Conservation (phyloP, 495 filamentous ascomycete genomes). For the Lentithecium fluviatile region DNA sequence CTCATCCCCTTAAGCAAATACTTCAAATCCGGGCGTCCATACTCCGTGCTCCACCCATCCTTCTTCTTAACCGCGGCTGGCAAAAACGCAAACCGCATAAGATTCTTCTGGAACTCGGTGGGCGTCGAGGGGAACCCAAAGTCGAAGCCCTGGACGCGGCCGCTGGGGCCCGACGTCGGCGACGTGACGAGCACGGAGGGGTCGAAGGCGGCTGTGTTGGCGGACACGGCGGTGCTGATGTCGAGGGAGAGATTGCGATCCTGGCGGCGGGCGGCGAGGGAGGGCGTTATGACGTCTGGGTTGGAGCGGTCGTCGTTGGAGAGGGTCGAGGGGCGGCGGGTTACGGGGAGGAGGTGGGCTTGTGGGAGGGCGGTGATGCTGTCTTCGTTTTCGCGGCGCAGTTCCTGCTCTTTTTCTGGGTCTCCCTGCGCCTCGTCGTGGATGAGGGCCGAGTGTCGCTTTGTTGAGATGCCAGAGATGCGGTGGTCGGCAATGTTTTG, state of each 20-base stretch:
- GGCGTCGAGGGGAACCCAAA: constrained; percentile 75
- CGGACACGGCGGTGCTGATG: constrained; percentile 34
- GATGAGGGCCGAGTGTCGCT: constrained; percentile 73
- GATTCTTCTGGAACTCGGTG: constrained; percentile 74
- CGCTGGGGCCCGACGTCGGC: constrained; percentile 45
- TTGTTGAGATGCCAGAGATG: constrained; percentile 36
- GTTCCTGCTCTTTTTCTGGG: constrained; percentile 69
- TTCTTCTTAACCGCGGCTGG: constrained; percentile 62
- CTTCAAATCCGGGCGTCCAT: constrained; percentile 83
- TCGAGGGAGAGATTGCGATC: constrained; percentile 41
- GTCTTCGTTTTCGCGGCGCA: constrained; percentile 84
- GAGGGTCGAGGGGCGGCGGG: constrained; percentile 22
- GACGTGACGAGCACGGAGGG: constrained; percentile 15
- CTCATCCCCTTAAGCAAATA: constrained; percentile 81
- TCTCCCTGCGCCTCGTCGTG: constrained; percentile 79
- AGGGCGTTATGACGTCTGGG: constrained; percentile 15
- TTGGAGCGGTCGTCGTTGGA: constrained; percentile 46
- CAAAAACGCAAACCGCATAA: constrained; percentile 84
- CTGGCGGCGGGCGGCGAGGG: constrained; percentile 32
- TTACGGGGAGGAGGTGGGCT: constrained; percentile 47
- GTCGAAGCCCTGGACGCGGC: constrained; percentile 55
- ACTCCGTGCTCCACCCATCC: constrained; percentile 86
- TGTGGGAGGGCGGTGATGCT: constrained; percentile 75
- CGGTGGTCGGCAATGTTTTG: constrained; percentile 74
- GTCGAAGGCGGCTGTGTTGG: constrained; percentile 32